Evolutionary conservation across 495 filamentous ascomycete genomes (phyloP).

Genomic region (Cercophora samala): DNA sequence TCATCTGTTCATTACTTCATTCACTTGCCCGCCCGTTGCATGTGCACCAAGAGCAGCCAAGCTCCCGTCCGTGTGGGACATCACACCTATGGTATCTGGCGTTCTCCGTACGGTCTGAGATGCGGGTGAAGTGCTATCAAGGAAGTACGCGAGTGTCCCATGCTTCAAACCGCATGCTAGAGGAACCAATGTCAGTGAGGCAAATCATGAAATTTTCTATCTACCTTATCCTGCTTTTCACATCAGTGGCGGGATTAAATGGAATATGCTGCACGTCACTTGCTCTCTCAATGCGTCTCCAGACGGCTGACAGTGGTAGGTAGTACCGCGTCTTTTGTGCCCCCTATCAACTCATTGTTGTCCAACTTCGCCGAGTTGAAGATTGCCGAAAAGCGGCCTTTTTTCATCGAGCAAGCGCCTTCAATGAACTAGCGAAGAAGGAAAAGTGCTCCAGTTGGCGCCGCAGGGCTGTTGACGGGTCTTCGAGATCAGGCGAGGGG

Average conservation of each 20-base stretch:
- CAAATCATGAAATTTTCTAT: neutral
- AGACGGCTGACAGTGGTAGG: constrained; percentile 10
- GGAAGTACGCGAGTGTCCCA: neutral
- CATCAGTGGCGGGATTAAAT: neutral
- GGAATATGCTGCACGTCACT: constrained; percentile 6
- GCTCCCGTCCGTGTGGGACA: neutral
- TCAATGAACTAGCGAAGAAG: too few relatives aligned
- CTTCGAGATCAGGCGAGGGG: neutral
- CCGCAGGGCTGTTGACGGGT: neutral
- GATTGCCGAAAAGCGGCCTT: neutral
- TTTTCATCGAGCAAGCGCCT: too few relatives aligned
- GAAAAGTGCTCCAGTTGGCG: neutral
- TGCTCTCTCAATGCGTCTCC: constrained; percentile 1
- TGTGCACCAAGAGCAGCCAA: neutral
- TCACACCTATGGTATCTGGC: neutral
- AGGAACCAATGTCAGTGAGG: neutral
- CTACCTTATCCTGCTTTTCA: neutral
- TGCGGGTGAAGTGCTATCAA: neutral
- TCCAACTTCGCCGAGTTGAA: constrained; percentile 7
- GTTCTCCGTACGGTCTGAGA: neutral
- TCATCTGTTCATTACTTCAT: neutral
- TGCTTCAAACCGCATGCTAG: too few relatives aligned
- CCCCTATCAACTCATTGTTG: constrained; percentile 21
- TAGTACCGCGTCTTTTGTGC: constrained; percentile 16
- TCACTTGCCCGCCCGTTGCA: neutral